Percentiles rank a stretch among this genome's conserved stretches.
phyloP scores from a whole-genome alignment of 371 early-diverging fungal genomes.

The Rhizopus sp. region DNA sequence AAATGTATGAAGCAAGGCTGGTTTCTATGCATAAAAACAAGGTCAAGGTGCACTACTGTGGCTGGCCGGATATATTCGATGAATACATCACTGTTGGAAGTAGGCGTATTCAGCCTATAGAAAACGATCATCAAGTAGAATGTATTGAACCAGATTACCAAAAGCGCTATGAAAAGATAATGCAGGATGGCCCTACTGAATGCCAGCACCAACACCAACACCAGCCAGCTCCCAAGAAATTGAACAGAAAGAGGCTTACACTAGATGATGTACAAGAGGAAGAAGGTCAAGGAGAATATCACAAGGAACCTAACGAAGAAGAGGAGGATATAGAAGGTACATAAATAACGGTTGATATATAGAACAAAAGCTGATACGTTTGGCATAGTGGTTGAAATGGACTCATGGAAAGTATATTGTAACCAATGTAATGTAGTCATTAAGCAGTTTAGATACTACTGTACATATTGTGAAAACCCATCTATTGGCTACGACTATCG shows the following conservation, averaged over 20 bases:
- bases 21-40: conserved; percentile 49
- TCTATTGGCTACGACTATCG: conserved; percentile 60
- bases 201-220: not conserved
- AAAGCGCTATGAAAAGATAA: conserved; percentile 40
- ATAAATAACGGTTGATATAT: not conserved
- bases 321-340: conserved; percentile 24
- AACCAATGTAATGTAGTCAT: conserved; percentile 63
- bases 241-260: conserved; percentile 16
- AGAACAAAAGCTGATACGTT: not conserved
- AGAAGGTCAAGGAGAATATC: conserved; percentile 21
- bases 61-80: conserved; percentile 60
- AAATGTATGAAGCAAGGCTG: conserved; percentile 56
- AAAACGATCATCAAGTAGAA: conserved; percentile 39
- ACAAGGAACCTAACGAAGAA: conserved; percentile 30
- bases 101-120: conserved; percentile 45
- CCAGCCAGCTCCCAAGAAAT: conserved; percentile 5
- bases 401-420: conserved; percentile 63
- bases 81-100: conserved; percentile 64
- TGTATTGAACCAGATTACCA: conserved; percentile 48
- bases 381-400: conserved; percentile 19
- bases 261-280: conserved; percentile 16
- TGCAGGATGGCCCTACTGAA: conserved; percentile 35
- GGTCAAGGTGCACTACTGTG: conserved; percentile 61
- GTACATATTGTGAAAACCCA: conserved; percentile 80
- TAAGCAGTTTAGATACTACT: conserved; percentile 74